A percentile compares a stretch with the other conserved stretches of the same genome.
These are phyloP conservation scores for Secale cereale DNA, from an alignment of 176 grass and related monocot species.

Conservation along the genomic window DNA sequence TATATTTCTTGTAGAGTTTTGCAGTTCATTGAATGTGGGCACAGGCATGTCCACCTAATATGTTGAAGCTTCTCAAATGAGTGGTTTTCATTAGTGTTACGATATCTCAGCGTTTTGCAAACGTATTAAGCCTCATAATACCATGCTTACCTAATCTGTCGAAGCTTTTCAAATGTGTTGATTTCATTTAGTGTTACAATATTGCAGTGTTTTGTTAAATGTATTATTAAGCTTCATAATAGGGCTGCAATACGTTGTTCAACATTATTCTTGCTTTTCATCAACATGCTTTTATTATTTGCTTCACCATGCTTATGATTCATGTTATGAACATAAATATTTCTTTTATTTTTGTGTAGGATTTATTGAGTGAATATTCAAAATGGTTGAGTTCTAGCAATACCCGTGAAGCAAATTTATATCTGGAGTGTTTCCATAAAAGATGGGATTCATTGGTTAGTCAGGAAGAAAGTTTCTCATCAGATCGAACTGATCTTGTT, in stretches of 20 bases:
- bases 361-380: conserved; percentile 67
- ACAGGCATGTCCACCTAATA: not conserved
- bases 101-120: not conserved
- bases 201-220: not conserved
- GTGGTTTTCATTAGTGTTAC: not conserved
- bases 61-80: not conserved
- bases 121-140: not conserved
- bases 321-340: conserved; percentile 9
- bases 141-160: not conserved
- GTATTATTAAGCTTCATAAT: not conserved
- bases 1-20: not conserved
- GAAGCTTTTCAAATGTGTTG: not conserved
- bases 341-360: conserved; percentile 43
- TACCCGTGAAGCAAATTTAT: conserved; percentile 67
- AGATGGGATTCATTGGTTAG: conserved; percentile 48
- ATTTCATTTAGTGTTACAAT: conserved; percentile 10
- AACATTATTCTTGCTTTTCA: not conserved
- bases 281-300: not conserved
- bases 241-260: not conserved
- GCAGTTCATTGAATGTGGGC: not conserved
- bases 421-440: conserved; percentile 60
- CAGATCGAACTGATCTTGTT: conserved; percentile 44
- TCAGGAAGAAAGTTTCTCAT: conserved; percentile 34
- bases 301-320: conserved; percentile 13
- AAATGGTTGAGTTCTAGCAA: conserved; percentile 75